Evolutionary conservation across 306 rosid genomes (phyloP).

Genomic region (Rosa rugosa): DNA sequence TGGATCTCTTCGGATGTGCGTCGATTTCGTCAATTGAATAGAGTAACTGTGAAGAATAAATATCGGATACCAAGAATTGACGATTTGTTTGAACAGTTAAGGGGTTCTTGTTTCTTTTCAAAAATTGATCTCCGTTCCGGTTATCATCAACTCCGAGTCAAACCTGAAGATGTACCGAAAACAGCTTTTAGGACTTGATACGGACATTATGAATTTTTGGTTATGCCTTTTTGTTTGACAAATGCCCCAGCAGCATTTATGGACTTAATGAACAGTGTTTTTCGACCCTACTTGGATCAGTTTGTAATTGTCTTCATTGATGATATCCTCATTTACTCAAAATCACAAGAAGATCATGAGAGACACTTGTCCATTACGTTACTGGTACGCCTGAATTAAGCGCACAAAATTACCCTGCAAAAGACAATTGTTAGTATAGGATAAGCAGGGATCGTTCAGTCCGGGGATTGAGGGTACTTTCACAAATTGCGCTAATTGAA

Average conservation of each 20-base stretch:
- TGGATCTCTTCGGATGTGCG: not conserved
- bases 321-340: too few relatives aligned
- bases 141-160: not conserved
- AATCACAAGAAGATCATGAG: too few relatives aligned
- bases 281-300: too few relatives aligned
- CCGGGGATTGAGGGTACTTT: too few relatives aligned
- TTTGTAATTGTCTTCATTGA: too few relatives aligned
- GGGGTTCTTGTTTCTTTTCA: not conserved
- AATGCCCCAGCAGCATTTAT: not conserved
- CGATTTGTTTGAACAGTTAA: not conserved
- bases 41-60: not conserved
- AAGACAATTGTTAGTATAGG: too few relatives aligned
- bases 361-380: not conserved
- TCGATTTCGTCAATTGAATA: not conserved
- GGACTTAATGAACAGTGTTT: too few relatives aligned
- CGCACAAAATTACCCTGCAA: too few relatives aligned
- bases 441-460: too few relatives aligned
- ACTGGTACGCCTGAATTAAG: too few relatives aligned
- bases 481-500: too few relatives aligned
- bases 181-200: not conserved
- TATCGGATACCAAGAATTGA: not conserved
- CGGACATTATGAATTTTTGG: slow-evolving; percentile 3
- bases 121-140: not conserved
- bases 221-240: not conserved
- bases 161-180: not conserved